Percentiles rank a stretch among this genome's conserved stretches.
phyloP scores from a whole-genome alignment of 2,329 filamentous ascomycete species.

The Clonostachys chloroleuca region DNA sequence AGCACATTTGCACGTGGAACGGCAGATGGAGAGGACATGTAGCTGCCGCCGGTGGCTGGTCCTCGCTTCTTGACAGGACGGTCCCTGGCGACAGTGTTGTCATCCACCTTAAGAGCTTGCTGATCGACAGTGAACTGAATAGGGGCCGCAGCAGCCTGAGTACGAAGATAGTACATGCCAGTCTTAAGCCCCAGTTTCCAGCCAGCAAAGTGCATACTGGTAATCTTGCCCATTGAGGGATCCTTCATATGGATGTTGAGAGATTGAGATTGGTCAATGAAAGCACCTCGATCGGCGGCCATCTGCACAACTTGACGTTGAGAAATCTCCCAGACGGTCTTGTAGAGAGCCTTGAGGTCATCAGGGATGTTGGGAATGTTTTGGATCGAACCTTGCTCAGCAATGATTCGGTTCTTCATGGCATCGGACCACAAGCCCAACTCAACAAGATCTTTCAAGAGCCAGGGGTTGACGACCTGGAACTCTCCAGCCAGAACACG shows the following conservation, averaged over 20 bases:
- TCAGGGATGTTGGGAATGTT: constrained; percentile 95
- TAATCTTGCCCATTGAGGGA: constrained; percentile 99
- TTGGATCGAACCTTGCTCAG: constrained; percentile 92
- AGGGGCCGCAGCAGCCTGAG: constrained; percentile 91
- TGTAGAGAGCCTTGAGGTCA: constrained; percentile 96
- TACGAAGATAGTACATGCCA: constrained; percentile 99
- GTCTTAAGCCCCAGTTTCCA: constrained; percentile 99
- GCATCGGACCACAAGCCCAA: constrained; percentile 98
- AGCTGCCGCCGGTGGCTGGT: constrained; percentile 47
- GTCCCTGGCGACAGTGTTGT: constrained; percentile 70
- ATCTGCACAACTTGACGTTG: constrained; percentile 95
- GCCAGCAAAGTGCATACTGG: constrained; percentile 97
- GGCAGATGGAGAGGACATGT: constrained; percentile 53
- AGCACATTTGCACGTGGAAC: constrained; percentile 61
- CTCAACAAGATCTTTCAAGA: constrained; percentile 96
- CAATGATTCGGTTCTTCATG: constrained; percentile 99
- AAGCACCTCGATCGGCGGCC: constrained; percentile 96
- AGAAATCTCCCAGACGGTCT: constrained; percentile 99
- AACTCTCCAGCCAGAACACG: constrained; percentile 98
- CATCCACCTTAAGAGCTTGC: constrained; percentile 82
- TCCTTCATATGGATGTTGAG: constrained; percentile 99
- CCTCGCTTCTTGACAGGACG: constrained; percentile 66
- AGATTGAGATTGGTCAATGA: constrained; percentile 98
- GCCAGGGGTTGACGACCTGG: constrained; percentile 98
- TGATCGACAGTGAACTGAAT: constrained; percentile 99